Percentiles rank a stretch among this genome's conserved stretches.
Conservation (phyloP, 306 rosid genomes). For the Cucurbita maxima region DNA sequence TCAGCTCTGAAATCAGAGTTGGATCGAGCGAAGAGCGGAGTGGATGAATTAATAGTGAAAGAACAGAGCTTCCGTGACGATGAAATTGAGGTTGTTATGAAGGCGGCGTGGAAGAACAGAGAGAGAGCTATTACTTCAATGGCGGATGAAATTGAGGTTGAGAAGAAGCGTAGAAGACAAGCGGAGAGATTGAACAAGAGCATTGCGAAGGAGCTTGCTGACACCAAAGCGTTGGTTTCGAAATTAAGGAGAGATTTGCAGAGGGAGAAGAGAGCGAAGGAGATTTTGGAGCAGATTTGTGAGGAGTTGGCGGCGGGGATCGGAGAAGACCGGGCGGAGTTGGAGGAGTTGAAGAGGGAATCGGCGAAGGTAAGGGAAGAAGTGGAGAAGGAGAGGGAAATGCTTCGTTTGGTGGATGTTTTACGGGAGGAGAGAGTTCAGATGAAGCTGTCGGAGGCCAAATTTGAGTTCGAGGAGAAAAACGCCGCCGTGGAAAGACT, state of each 20-base stretch:
- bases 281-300: constrained; percentile 68
- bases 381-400: constrained; percentile 79
- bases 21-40: constrained; percentile 39
- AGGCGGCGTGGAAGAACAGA: constrained; percentile 54
- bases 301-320: constrained; percentile 68
- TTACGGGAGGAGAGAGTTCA: constrained; percentile 89
- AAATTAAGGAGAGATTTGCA: constrained; percentile 23
- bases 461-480: constrained; percentile 78
- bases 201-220: constrained; percentile 62
- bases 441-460: constrained; percentile 94
- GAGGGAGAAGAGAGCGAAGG: constrained; percentile 77
- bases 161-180: constrained; percentile 70
- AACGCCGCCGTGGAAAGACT: constrained; percentile 59
- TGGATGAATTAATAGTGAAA: constrained; percentile 37
- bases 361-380: constrained; percentile 61
- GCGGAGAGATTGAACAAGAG: constrained; percentile 67
- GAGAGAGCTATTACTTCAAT: constrained; percentile 41
- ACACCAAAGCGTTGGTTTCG: constrained; percentile 33
- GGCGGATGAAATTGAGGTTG: constrained; percentile 59
- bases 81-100: constrained; percentile 32
- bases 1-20: constrained; percentile 58
- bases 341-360: constrained; percentile 69
- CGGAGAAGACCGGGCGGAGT: constrained; percentile 72
- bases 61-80: constrained; percentile 35
- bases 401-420: constrained; percentile 84